Base-by-base conservation (phyloP, 768 basidiomycete genomes). In the Lentinula guzmanii region DNA sequence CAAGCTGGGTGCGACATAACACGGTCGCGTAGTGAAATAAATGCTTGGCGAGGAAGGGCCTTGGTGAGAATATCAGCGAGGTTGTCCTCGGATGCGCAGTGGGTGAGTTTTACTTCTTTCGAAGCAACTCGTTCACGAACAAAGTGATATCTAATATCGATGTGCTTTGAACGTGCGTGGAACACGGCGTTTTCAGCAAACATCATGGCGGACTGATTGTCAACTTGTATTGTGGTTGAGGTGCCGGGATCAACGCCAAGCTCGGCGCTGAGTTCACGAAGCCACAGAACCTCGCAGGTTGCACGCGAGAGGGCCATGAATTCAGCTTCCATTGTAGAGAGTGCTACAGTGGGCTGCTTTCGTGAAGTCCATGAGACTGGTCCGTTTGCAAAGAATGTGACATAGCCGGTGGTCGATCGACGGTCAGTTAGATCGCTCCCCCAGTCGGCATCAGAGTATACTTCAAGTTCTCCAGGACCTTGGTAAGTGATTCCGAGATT, bases 311-410 rank as follows among this genome's bases (percentile, higher is more conserved):
- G 37, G 0, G 77, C 77, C 13, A 79, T 70, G 65, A 78, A 81
- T 68, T 82, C 79, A 0, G 77, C 75, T 63, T 83, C 77, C 3
- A 70, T 71, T 0, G 74, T 78, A 0, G 77, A 82, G 0, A 71
- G 64, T 0, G 81, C 66, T 24, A 79, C 69, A 1, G 70, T 70
- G 1, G 62, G 48, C 65, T 84, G 82, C 52, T 74, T 70, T 52
- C 73, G 70, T 0, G 75, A 74, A 24, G 66, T 66, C 80, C 82
- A 84, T 3, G 70, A 64, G 5, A 82, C 67, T 2, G 74, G 66
- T 4, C 73, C 77, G 0, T 75, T 73, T 24, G 65, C 66, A 42
- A 76, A 54, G 8, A 69, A 50, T 61, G 72, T 76, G 0, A 66
- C 63, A 60, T 73, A 76, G 1, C 79, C 77, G 1, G 72, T 70